phyloP scores from a whole-genome alignment of 148 eudicot species.

The Spergularia bocconei region DNA sequence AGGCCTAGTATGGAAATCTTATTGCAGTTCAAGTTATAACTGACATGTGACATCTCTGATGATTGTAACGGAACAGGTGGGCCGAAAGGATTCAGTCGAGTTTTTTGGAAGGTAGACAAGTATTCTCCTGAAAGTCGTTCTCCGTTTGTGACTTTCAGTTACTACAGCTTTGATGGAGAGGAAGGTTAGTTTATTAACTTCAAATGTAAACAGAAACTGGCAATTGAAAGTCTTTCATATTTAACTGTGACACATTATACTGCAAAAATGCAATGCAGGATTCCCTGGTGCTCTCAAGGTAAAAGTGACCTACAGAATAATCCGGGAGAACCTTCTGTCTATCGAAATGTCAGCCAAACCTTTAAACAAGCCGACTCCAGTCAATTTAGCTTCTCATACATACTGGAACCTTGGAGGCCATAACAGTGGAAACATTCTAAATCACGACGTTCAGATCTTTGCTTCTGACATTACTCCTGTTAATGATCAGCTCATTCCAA shows the following conservation, averaged over 20 bases:
- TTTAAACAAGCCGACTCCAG: slow-evolving; percentile 74
- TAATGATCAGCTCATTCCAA: slow-evolving; percentile 60
- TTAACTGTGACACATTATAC: background rate
- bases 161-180: slow-evolving; percentile 69
- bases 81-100: slow-evolving; percentile 53
- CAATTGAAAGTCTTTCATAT: no score
- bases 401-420: slow-evolving; percentile 94
- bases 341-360: slow-evolving; percentile 61
- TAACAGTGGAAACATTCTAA: slow-evolving; percentile 54
- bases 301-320: slow-evolving; percentile 44
- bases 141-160: slow-evolving; percentile 53
- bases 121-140: slow-evolving; percentile 32
- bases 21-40: background rate
- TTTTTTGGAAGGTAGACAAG: slow-evolving; percentile 58
- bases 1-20: background rate
- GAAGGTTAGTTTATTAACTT: slow-evolving; percentile 38
- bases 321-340: slow-evolving; percentile 26
- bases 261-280: slow-evolving; percentile 35
- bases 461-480: slow-evolving; percentile 68
- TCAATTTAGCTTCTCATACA: slow-evolving; percentile 75
- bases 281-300: slow-evolving; percentile 70
- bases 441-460: slow-evolving; percentile 51
- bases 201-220: no score
- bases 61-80: slow-evolving; percentile 47
- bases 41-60: background rate